These are phyloP conservation scores for Solanum sitiens DNA, from an alignment of 257 asterid species.

Conservation along the genomic window DNA sequence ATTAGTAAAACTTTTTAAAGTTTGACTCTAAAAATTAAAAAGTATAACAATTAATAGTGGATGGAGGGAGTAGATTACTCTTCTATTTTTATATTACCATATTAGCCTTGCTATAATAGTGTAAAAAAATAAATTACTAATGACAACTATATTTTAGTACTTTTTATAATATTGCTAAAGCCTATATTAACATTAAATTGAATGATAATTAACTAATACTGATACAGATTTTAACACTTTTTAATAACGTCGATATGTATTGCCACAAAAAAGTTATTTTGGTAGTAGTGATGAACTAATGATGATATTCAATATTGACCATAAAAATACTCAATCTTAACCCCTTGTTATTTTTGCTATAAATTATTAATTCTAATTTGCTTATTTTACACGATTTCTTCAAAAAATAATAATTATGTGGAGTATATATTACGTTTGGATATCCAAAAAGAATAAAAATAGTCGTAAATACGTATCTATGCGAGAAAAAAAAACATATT, in stretches of 20 bases:
- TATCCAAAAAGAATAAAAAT: not conserved
- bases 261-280: not conserved
- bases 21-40: too few relatives aligned
- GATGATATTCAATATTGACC: not conserved
- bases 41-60: too few relatives aligned
- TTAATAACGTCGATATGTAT: not conserved
- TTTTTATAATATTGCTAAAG: too few relatives aligned
- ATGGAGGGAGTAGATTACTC: not conserved
- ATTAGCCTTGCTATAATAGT: not conserved
- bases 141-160: too few relatives aligned
- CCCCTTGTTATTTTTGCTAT: not conserved
- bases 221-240: too few relatives aligned
- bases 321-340: not conserved
- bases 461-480: too few relatives aligned
- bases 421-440: not conserved
- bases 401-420: not conserved
- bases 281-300: not conserved
- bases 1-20: too few relatives aligned
- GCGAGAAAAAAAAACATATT: not conserved
- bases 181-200: accelerated
- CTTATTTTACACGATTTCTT: not conserved
- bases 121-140: not conserved
- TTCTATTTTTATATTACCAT: not conserved
- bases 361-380: too few relatives aligned
- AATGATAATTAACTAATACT: too few relatives aligned